Base-by-base conservation (phyloP, 2,329 filamentous ascomycete genomes). In the Biscogniauxia marginata region DNA sequence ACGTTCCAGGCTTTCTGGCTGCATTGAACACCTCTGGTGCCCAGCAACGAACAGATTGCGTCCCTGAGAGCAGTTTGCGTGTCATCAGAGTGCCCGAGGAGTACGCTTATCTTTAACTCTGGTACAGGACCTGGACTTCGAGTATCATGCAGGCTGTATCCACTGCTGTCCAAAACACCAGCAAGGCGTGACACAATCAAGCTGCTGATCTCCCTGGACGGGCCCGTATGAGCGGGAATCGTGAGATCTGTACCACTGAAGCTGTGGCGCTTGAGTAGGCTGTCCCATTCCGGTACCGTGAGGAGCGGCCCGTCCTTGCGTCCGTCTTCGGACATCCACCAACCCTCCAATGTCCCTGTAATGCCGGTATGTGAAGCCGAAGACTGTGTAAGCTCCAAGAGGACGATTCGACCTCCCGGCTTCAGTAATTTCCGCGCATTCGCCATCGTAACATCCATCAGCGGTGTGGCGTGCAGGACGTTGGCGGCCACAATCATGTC, bases 181-280 rank as follows among this genome's bases (percentile, higher is more conserved):
- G 43, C 20, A 21, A 52, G 50, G 18, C 23, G 49, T 2, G 59
- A 18, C 7, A 62, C 53, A 13, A 62, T 58, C 49, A 60, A 21
- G 30, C 25, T 53, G 21, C 49, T 56, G 18, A 55, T 23, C 20
- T 57, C 43, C 3, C 48, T 49, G 2, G 49, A 53, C 8, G 5
- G 55, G 3, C 59, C 59, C n/a, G 39, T 48, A 18, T 62, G 56
- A 13, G 55, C 60, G 8, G 51, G 48, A 9, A 62, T 43, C 11
- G 48, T 53, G 16, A 58, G 18, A n/a, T 55, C 56, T 13, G 49
- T 21, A 24, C 50, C 56, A 25, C 19, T 49, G 51, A 59, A 59
- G 30, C 54, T 51, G 18, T 56, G 50, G 18, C 46, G 43, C 46
- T 51, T 48, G 21, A 59, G 24, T 11, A 24, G 22, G 5, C 13